Evolutionary conservation across 2,329 filamentous ascomycete species (phyloP), one percentile per base, ranked within the genome.

Genomic region (Ophiobolus disseminans): DNA sequence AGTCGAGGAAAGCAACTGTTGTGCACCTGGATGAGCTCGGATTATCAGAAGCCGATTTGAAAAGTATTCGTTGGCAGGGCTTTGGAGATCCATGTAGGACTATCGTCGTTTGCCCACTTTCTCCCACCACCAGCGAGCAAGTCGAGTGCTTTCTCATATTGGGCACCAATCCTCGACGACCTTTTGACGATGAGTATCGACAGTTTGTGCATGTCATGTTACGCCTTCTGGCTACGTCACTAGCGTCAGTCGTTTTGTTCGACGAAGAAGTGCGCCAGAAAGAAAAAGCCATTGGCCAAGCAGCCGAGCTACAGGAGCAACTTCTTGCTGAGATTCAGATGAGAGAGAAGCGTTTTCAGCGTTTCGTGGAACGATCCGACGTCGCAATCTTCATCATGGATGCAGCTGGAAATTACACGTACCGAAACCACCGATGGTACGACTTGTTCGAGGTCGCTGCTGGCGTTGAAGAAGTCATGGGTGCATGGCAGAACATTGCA

Each of bases 321-420:
- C 50, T 73, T 2, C 53, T 68, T 8, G 70, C 64, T 6, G 74
- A 76, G 35, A 64, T 71, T 3, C 64, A 68, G n/a, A 39, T 58
- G 6, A 65, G 59, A 21, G 59, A 67, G 28, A 63, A 63, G 36
- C 65, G 65, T 17, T 76, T 78, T 36, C 65, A 71, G 14, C 59
- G 72, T 4, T 73, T 77, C 55, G 73, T 75, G 3, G 68, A 72
- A 31, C 58, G 69, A 5, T 62, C 72, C 5, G 73, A 75, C 3
- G 65, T 76, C 3, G 75, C 69, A 2, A 78, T 78, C 41, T 77
- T 74, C 45, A 70, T 73, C 28, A 63, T 73, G 26, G 63, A 67
- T 14, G 47, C 63, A 4, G 44, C 62, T 14, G 74, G 76, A 2
- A 57, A 54, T 7, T 70, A 72, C 11, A 60, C 72, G 0, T 76